phyloP scores from a whole-genome alignment of 352 stramenopile genomes.

The Globisporangium iwayamae region DNA sequence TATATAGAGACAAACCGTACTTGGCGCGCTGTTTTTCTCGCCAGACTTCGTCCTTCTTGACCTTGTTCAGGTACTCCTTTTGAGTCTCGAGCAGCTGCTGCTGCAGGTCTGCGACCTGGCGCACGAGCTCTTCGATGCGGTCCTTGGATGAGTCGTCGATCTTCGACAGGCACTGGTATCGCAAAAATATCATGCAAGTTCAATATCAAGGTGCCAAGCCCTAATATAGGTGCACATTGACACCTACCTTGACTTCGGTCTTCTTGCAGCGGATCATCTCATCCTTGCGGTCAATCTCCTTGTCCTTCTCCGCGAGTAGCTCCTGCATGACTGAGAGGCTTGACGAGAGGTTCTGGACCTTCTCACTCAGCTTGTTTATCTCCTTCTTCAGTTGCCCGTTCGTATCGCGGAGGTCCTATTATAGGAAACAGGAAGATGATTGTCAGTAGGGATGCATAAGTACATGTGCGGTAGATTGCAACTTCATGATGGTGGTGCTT shows the following conservation, averaged over 20 bases:
- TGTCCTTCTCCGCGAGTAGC: slow-evolving; percentile 53
- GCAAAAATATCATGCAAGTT: neutral
- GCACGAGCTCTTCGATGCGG: slow-evolving; percentile 73
- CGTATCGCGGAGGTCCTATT: slow-evolving; percentile 54
- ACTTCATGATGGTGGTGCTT: neutral
- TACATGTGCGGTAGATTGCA: neutral
- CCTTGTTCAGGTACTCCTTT: slow-evolving; percentile 76
- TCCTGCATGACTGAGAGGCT: slow-evolving; percentile 48
- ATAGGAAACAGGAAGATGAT: neutral
- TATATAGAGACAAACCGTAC: slow-evolving; percentile 13
- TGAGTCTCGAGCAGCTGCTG: slow-evolving; percentile 74
- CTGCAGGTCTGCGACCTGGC: slow-evolving; percentile 65
- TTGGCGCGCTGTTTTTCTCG: slow-evolving; percentile 64
- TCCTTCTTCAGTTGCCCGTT: slow-evolving; percentile 68
- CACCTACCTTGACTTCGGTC: slow-evolving; percentile 58
- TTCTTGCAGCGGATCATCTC: slow-evolving; percentile 70
- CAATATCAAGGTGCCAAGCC: neutral
- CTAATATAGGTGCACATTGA: neutral
- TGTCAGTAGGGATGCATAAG: neutral
- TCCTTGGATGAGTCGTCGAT: slow-evolving; percentile 78
- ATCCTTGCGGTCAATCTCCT: slow-evolving; percentile 56
- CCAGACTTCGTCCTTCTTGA: slow-evolving; percentile 68
- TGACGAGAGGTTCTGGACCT: slow-evolving; percentile 45
- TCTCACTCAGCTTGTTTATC: slow-evolving; percentile 39
- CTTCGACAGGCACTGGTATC: slow-evolving; percentile 41